Evolutionary conservation across 2,329 filamentous ascomycete species (phyloP), one percentile per base, ranked within the genome.

Genomic region (Curvularia spicifera): DNA sequence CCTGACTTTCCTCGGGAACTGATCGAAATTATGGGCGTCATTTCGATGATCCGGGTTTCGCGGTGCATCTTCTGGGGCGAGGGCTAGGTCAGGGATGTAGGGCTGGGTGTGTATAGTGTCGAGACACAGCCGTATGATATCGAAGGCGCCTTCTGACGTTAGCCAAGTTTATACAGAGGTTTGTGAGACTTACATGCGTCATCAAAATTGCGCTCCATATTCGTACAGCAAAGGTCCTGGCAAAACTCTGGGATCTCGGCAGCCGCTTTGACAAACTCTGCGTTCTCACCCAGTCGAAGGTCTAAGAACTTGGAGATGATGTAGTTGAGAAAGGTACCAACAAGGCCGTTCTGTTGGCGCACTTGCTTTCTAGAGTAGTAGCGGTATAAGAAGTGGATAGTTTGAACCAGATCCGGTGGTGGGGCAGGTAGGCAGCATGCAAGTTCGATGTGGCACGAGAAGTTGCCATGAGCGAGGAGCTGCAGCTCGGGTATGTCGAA

Each of bases 281-380:
- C 52, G 42, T 75, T 68, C 22, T 73, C 51, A 2, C 66, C 74
- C 3, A 82, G 70, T 15, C 63, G 61, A 57, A 81, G 79, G 26
- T 72, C 70, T 3, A 65, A 37, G 61, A 79, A 80, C 28, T 67
- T 70, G 6, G 71, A 68, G 20, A 81, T 70, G 57, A 78, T 81
- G 65, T 81, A 82, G 61, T 79, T 74, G 48, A 80, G 68, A 15
- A 82, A 67, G 0, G 74, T 76, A 42, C 79, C 72, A 7, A 78
- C 60, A 4, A 81, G 65, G 18, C 66, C 61, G 26, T 70, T 64
- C 31, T 71, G 61, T 46, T 63, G 58, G 33, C 66, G 63, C 18
- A 66, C 60, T 43, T 75, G 50, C 3, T 66, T 44, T 22, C 61
- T 61, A 22, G 60, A 53, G 46, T 72, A 69, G 53, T 76, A 54